phyloP scores from a whole-genome alignment of 163 green algal species.

The Coccomyxa subellipsoidea region DNA sequence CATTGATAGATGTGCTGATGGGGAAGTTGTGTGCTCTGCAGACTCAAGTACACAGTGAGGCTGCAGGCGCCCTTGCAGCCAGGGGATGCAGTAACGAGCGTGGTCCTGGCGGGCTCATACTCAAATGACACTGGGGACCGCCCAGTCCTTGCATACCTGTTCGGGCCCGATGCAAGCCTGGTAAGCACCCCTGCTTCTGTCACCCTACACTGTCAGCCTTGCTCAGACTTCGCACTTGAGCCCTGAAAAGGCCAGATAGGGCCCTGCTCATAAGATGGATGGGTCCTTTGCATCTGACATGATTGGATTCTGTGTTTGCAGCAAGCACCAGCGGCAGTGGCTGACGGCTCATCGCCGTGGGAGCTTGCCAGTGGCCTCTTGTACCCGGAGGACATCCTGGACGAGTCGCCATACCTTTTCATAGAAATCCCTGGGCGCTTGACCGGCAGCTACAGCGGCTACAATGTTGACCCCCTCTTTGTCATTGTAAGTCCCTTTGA shows the following conservation, averaged over 20 bases:
- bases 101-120: not conserved
- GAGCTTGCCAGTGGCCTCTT: not conserved
- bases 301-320: not conserved
- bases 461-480: not conserved
- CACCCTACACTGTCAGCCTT: no score
- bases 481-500: not conserved
- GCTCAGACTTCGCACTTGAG: no score
- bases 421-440: not conserved
- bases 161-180: not conserved
- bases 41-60: not conserved
- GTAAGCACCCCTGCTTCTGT: not conserved
- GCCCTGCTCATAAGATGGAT: no score
- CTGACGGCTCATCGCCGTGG: not conserved
- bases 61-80: not conserved
- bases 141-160: not conserved
- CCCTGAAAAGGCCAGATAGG: no score
- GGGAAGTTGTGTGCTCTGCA: not conserved
- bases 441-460: constrained; percentile 4
- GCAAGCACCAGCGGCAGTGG: not conserved
- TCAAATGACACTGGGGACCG: constrained; percentile 2
- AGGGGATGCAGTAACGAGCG: not conserved
- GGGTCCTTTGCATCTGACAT: not conserved
- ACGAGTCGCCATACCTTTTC: not conserved
- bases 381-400: not conserved
- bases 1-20: no score